Conservation (phyloP, 2,329 filamentous ascomycete genomes). For the Trichoderma koningiopsis region DNA sequence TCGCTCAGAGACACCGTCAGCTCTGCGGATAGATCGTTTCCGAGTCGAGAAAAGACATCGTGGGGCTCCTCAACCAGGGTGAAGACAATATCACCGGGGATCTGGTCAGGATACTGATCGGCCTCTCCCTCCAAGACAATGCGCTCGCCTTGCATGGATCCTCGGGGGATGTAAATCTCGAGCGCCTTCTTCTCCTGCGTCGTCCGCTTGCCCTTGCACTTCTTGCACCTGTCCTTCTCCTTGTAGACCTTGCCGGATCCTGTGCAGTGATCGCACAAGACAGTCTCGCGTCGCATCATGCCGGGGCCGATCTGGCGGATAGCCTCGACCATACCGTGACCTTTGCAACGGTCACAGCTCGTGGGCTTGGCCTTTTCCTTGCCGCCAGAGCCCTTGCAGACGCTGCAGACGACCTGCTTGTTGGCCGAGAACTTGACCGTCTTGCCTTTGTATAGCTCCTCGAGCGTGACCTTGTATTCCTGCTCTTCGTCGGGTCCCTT, state of each 20-base stretch:
- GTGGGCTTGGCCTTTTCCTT: constrained; percentile 89
- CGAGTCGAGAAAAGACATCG: constrained; percentile 77
- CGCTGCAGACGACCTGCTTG: constrained; percentile 86
- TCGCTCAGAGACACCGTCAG: constrained; percentile 81
- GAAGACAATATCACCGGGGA: constrained; percentile 92
- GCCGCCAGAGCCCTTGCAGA: constrained; percentile 86
- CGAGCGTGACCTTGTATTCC: constrained; percentile 85
- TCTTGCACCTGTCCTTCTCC: constrained; percentile 98
- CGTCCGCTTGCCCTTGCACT: constrained; percentile 92
- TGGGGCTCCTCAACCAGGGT: constrained; percentile 80
- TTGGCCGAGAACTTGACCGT: constrained; percentile 95
- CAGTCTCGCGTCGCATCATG: constrained; percentile 77
- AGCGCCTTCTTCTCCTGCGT: constrained; percentile 89
- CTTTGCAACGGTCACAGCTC: constrained; percentile 81
- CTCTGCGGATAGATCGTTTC: constrained; percentile 80
- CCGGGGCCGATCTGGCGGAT: constrained; percentile 85
- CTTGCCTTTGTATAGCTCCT: constrained; percentile 98
- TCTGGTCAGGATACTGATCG: constrained; percentile 86
- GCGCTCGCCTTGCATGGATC: constrained; percentile 81
- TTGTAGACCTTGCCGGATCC: constrained; percentile 86
- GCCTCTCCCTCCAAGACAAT: constrained; percentile 93
- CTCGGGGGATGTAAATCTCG: constrained; percentile 93
- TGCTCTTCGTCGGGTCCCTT: constrained; percentile 85
- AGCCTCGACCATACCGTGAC: constrained; percentile 74
- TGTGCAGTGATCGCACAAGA: constrained; percentile 79